These are phyloP conservation scores for Fagopyrum esculentum DNA, from an alignment of 148 eudicot species.

Conservation along the genomic window DNA sequence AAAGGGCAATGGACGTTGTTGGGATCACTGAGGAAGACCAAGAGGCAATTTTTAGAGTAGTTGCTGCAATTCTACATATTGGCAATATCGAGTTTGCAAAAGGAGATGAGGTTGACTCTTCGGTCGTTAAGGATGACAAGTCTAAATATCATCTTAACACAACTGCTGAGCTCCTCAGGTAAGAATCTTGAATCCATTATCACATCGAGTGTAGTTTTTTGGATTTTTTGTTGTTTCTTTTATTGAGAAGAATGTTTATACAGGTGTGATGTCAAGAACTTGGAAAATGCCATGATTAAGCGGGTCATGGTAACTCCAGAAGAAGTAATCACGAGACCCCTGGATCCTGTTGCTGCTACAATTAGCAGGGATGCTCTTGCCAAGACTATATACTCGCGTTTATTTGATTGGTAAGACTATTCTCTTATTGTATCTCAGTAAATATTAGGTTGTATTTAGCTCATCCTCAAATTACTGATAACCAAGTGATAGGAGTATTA, in stretches of 20 bases:
- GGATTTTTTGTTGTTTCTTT: not conserved
- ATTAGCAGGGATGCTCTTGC: constrained; percentile 94
- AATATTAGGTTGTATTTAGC: too few relatives aligned
- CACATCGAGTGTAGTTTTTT: not conserved
- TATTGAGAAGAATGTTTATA: not conserved
- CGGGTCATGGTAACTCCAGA: constrained; percentile 99
- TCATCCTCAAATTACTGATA: too few relatives aligned
- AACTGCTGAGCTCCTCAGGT: constrained; percentile 85
- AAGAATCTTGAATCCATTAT: constrained; percentile 7
- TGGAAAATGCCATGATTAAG: constrained; percentile 87
- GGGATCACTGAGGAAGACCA: constrained; percentile 91
- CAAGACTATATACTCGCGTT: constrained; percentile 89
- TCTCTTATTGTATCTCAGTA: too few relatives aligned
- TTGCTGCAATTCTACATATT: constrained; percentile 92
- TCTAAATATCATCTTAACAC: constrained; percentile 80
- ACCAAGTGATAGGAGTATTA: too few relatives aligned
- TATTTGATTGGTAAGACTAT: constrained; percentile 78
- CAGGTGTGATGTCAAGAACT: constrained; percentile 87
- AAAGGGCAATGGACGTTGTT: constrained; percentile 97
- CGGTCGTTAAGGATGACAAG: constrained; percentile 78
- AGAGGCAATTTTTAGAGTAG: constrained; percentile 96
- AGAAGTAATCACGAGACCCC: constrained; percentile 87
- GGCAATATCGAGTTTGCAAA: constrained; percentile 91
- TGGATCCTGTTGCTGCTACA: constrained; percentile 79
- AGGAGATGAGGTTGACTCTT: constrained; percentile 86